These are phyloP conservation scores for Ceratobasidium sp. DNA, from an alignment of 1,284 basidiomycete species.

Conservation along the genomic window DNA sequence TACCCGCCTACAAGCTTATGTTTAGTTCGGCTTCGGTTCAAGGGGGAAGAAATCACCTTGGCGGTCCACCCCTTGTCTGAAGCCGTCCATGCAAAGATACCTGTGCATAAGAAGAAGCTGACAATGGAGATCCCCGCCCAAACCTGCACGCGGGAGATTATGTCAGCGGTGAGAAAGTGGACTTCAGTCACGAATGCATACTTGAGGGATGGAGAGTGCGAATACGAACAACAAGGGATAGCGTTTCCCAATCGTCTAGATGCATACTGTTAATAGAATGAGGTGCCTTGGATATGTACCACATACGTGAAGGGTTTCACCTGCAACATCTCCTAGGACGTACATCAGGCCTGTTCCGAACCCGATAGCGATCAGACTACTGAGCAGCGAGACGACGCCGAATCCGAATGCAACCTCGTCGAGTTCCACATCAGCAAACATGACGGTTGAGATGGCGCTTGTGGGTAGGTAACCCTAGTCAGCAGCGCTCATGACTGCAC, in stretches of 20 bases:
- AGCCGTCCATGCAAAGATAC: constrained; percentile 31
- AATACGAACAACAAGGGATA: constrained; percentile 34
- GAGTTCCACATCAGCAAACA: constrained; percentile 31
- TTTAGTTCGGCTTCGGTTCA: not conserved
- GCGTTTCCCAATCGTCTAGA: constrained; percentile 23
- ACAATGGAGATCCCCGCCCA: constrained; percentile 32
- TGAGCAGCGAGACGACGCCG: constrained; percentile 37
- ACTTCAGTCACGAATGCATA: not conserved
- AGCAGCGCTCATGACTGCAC: not conserved
- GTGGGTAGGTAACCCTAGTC: not conserved
- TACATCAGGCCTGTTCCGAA: constrained; percentile 40
- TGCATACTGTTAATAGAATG: not conserved
- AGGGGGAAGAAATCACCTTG: constrained; percentile 31
- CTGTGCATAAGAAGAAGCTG: constrained; percentile 30
- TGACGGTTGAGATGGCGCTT: constrained; percentile 39
- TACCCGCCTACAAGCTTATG: constrained; percentile 18
- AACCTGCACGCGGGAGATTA: constrained; percentile 11
- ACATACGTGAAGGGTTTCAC: constrained; percentile 32
- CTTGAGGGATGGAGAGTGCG: constrained; percentile 35
- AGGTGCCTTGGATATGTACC: too few species aligned
- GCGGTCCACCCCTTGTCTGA: constrained; percentile 33
- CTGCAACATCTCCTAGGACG: constrained; percentile 35
- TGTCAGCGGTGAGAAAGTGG: not conserved
- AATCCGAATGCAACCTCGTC: constrained; percentile 35
- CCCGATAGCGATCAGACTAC: constrained; percentile 39